A percentile compares a stretch with the other conserved stretches of the same genome.
Conservation (phyloP, 768 basidiomycete genomes). For the Boletus bicolor region DNA sequence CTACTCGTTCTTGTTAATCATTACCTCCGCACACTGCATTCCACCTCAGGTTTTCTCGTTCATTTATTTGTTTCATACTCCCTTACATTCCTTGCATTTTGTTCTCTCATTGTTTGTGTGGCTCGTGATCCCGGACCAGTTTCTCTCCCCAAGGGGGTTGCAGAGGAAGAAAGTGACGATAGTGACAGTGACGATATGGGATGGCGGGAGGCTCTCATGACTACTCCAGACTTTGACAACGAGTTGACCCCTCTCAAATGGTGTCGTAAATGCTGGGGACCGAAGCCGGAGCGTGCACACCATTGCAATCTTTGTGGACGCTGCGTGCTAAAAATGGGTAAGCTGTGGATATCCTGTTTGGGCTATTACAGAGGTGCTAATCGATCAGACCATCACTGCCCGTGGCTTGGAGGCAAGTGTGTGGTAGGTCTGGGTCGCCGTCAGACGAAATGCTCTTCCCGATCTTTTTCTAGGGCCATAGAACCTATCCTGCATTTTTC, state of each 20-base stretch:
- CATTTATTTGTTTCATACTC: conserved; percentile 62
- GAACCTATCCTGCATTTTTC: conserved; percentile 81
- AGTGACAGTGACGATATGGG: conserved; percentile 42
- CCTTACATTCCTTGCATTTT: conserved; percentile 66
- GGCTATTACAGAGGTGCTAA: conserved; percentile 3
- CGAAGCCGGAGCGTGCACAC: conserved; percentile 77
- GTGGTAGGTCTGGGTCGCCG: conserved; percentile 46
- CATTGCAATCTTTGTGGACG: conserved; percentile 74
- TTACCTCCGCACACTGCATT: conserved; percentile 54
- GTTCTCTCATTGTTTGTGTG: conserved; percentile 70
- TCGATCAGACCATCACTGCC: conserved; percentile 76
- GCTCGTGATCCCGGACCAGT: conserved; percentile 74
- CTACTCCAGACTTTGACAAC: conserved; percentile 45
- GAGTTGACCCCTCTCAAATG: conserved; percentile 60
- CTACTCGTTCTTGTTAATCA: conserved; percentile 65
- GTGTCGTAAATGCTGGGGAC: conserved; percentile 77
- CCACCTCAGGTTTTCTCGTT: conserved; percentile 42
- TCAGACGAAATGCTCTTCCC: background rate
- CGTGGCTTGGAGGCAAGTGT: conserved; percentile 76
- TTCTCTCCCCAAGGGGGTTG: conserved; percentile 18
- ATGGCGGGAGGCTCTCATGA: conserved; percentile 60
- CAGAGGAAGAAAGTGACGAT: conserved; percentile 24
- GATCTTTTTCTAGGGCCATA: conserved; percentile 55
- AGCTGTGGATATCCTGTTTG: conserved; percentile 20
- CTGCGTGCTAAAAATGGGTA: conserved; percentile 85